Evolutionary conservation across 2,329 filamentous ascomycete species (phyloP), one percentile per base, ranked within the genome.

Genomic region (Penicillium freii): DNA sequence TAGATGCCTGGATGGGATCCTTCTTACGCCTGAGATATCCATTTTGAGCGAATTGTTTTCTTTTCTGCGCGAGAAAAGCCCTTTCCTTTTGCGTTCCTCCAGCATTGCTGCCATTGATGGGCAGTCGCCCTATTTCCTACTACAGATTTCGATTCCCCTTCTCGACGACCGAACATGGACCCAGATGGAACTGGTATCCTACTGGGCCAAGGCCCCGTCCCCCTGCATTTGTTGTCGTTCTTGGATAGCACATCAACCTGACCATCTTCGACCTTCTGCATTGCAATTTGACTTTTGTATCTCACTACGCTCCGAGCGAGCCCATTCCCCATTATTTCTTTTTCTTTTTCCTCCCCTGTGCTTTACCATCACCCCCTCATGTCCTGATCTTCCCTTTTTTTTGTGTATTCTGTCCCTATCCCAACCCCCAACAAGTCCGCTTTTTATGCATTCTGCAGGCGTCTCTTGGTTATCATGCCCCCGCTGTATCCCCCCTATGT

Each of bases 1-100:
- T 88, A 80, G 78, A 57, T 46, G 42, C 55, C 47, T 47, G 68
- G 60, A 65, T 62, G 63, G 63, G 68, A 69, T 61, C 60, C 62
- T 60, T 63, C 64, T 64, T 62, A 63, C 62, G 52, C 65, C 64
- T 63, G 59, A 67, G 66, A 71, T 69, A 67, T 63, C 57, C 59
- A 56, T 63, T 62, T 69, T 63, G 61, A 67, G 65, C 69, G 60
- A 62, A 63, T 61, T 63, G 47, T 64, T 63, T 60, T 57, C 56
- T 54, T 62, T 62, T 62, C 53, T 50, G 45, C 50, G 58, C 61
- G 54, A 63, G 64, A 66, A 67, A 60, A 65, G 62, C 62, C 40
- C 63, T 57, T 45, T 56, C 36, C 47, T 60, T 58, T 44, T 62
- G 45, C 56, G 40, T 54, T 55, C 34, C 55, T 39, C 59, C 55